Conservation (phyloP, 2,329 filamentous ascomycete genomes). For the Colletotrichum orchidophilum region DNA sequence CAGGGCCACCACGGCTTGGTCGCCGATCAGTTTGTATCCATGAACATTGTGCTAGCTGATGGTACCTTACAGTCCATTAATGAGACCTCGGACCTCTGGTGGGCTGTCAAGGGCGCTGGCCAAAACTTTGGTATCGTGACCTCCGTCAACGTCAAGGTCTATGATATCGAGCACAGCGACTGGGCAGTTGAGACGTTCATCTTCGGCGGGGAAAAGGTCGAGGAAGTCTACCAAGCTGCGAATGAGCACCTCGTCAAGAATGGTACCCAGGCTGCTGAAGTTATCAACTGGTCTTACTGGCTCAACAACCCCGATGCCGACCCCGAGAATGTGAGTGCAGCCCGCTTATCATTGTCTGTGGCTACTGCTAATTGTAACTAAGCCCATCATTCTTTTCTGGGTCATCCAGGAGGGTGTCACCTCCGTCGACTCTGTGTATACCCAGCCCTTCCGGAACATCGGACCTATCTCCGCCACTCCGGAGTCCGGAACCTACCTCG, state of each 20-base stretch:
- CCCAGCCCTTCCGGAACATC: conserved; percentile 53
- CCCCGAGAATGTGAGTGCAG: conserved; percentile 47
- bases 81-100: conserved; percentile 61
- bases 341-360: not conserved
- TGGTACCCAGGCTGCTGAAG: conserved; percentile 51
- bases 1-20: conserved; percentile 63
- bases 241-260: conserved; percentile 55
- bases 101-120: conserved; percentile 66
- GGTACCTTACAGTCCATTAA: conserved; percentile 52
- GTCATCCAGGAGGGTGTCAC: conserved; percentile 54
- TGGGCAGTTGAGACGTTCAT: conserved; percentile 56
- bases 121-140: conserved; percentile 70
- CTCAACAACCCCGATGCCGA: conserved; percentile 51
- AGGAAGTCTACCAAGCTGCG: conserved; percentile 54
- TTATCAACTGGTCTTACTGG: conserved; percentile 63
- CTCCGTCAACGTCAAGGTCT: conserved; percentile 57
- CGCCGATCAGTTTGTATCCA: conserved; percentile 60
- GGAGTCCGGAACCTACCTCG: conserved; percentile 52
- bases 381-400: conserved; percentile 53
- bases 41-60: conserved; percentile 61
- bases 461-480: conserved; percentile 46
- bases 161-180: conserved; percentile 49
- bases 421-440: conserved; percentile 50
- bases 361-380: not conserved
- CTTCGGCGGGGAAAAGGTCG: conserved; percentile 59